Base-by-base conservation (phyloP, 192 early-diverging fungal genomes). In the Backusella sp. region DNA sequence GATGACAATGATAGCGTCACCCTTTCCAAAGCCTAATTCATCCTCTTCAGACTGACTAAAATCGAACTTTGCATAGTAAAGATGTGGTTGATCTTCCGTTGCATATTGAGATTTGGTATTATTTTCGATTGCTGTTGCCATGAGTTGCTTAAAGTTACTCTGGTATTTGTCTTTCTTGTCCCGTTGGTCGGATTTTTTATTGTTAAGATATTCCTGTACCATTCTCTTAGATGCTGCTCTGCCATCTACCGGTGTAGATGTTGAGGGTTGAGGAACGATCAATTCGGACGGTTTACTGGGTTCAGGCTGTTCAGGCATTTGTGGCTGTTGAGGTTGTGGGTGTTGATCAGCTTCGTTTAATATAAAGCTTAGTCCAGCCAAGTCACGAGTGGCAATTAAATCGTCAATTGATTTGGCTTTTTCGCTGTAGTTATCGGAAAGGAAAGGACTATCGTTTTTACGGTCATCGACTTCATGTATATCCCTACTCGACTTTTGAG, bases 31-130 rank as follows among this genome's bases (percentile, higher is more conserved):
- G 19, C 84, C 84, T 23, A 94, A 84, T 79, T 94, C 93, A 19
- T 91, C 92, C 1, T 87, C 87, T 70, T 94, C 92, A 23, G 90
- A 86, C 46, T 92, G 89, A 49, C 85, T 85, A 70, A 94, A 94
- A 15, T 90, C 86, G 71, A 90, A 94, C 74, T 90, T 90, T 7
- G 93, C 89, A 76, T 90, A 90, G 56, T 90, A 94, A 68, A 88
- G 66, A 62, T 76, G 75, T 14, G 81, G 81, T 7, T 59, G 59
- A 39, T 78, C 77, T 73, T 79, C 81, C 1, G 69, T 39, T 30
- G 76, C 52, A 3, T 36, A 39, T 3, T 71, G 39, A 17, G 28
- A 3, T 1, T 76, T 37, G 3, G 21, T 39, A 65, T 78, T 78
- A 37, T 82, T 82, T 65, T 49, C 34, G 1, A 76, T 53, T 14